Evolutionary conservation across 345 rosid species (phyloP).

Genomic region (Brassica napus): Da-Ae NC_063436.1:10296001-10296500

Average conservation of each 20-base stretch:
- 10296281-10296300: constrained; percentile 17
- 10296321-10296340: constrained; percentile 92
- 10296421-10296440: constrained; percentile 99
- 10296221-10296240: constrained; percentile 47
- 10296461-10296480: constrained; percentile 96
- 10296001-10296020: constrained; percentile 3
- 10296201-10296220: constrained; percentile 91
- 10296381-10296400: constrained; percentile 93
- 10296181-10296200: constrained; percentile 95
- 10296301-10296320: constrained; percentile 96
- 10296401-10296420: constrained; percentile 99
- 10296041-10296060: constrained; percentile 7
- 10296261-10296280: constrained; percentile 23
- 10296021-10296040: neutral
- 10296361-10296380: constrained; percentile 88
- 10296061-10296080: constrained; percentile 14
- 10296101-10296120: constrained; percentile 98
- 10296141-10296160: constrained; percentile 98
- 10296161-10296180: constrained; percentile 90
- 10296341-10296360: constrained; percentile 83
- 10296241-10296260: constrained; percentile 4
- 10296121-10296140: constrained; percentile 98
- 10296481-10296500: constrained; percentile 99
- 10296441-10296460: constrained; percentile 98
- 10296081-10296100: constrained; percentile 3